Evolutionary conservation across 306 rosid species (phyloP), one percentile per base, ranked within the genome.

Genomic region (Castanea sativa): DNA sequence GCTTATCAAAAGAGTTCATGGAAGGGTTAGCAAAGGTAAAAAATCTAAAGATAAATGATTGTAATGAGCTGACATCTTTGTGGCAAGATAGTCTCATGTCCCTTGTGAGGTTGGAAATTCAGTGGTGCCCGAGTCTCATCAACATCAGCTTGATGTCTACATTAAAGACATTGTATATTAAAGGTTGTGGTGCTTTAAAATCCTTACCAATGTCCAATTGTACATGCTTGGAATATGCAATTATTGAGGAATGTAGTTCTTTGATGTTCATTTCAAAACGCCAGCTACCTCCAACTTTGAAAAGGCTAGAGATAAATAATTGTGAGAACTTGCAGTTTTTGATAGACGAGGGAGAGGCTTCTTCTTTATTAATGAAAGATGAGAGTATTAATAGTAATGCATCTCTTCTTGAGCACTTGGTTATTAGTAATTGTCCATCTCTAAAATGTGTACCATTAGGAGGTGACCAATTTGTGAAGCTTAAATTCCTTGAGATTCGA

Each of bases 281-380:
- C 20, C 81, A 69, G 4, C 29, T 78, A 3, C 81, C 75, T 12
- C 69, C 45, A 9, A 69, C 75, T 69, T 55, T 77, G n/a, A 77
- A 69, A 20, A 25, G 57, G 64, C 64, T 58, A 21, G 1, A 6
- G 1, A 58, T 58, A 58, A 1, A 4, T 0, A 0, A 2, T 20
- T 58, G 64, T 1, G 21, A 20, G 64, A 21, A 20, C 20, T 6
- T 58, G 29, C 5, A 3, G 9, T 58, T 58, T 23, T 13, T 58
- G 14, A 4, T n/a, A 4, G 64, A 58, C 3, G 29, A 58, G 21
- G 29, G 1, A 8, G 49, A 41, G 49, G 12, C 49, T 8, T 41
- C 49, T 41, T 41, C 49, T 41, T 1, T 9, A 6, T 41, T 10
- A 29, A 33, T 33, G 23, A n/a, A 63, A 32, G 35, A 32, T 5